Conservation (phyloP, 2,329 filamentous ascomycete genomes). For the Grosmannia penicillata region DNA sequence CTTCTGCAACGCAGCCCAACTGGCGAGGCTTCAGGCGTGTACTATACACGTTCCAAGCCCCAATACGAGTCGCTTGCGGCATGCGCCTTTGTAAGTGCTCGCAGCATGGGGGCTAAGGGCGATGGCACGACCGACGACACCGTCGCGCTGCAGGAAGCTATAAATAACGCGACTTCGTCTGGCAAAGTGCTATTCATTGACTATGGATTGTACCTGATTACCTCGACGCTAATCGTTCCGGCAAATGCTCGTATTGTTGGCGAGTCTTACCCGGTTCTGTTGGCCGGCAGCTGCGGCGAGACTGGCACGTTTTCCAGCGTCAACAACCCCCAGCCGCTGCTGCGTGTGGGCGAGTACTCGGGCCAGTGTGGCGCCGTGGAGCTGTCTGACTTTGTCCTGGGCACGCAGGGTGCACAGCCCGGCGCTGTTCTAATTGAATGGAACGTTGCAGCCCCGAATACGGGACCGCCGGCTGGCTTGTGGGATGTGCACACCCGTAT, state of each 20-base stretch:
- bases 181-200: slow-evolving; percentile 46
- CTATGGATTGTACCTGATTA: slow-evolving; percentile 46
- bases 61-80: slow-evolving; percentile 48
- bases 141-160: slow-evolving; percentile 39
- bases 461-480: slow-evolving; percentile 19
- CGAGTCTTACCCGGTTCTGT: slow-evolving; percentile 37
- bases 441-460: slow-evolving; percentile 45
- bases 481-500: slow-evolving; percentile 54
- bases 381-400: slow-evolving; percentile 53
- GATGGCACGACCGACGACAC: slow-evolving; percentile 66
- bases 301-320: slow-evolving; percentile 41
- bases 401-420: slow-evolving; percentile 49
- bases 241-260: slow-evolving; percentile 40
- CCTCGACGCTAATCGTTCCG: slow-evolving; percentile 33
- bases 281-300: slow-evolving; percentile 18
- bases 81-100: slow-evolving; percentile 51
- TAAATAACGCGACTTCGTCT: slow-evolving; percentile 36
- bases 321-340: slow-evolving; percentile 46
- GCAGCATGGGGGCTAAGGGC: slow-evolving; percentile 50
- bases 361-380: slow-evolving; percentile 51
- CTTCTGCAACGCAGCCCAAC: slow-evolving; percentile 33
- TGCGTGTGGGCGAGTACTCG: slow-evolving; percentile 45
- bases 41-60: slow-evolving; percentile 63
- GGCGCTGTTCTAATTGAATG: slow-evolving; percentile 59
- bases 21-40: no score